Evolutionary conservation across 1,139 yeast species (phyloP), one percentile per base, ranked within the genome.

Genomic region (Diutina siamensis): DNA sequence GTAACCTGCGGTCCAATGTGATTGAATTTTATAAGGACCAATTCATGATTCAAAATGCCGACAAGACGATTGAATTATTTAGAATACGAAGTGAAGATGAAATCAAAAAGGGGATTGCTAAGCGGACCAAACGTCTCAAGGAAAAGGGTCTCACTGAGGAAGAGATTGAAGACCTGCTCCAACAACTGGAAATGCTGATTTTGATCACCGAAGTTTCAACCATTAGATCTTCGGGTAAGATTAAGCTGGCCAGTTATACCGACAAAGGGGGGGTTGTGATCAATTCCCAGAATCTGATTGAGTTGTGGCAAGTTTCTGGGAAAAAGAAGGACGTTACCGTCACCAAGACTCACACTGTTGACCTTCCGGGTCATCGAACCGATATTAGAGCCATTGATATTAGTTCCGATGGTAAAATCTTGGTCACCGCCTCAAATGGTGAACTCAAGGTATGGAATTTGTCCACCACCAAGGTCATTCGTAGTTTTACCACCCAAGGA

Each of bases 391-490:
- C 95, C 4, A 67, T 86, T 59, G 89, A 88, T 52, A 70, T 94
- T 35, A 83, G 95, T 45, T 76, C 80, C 42, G 97, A 89, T 62
- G 78, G 82, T 57, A 80, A 78, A 57, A 66, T 92, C 52, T 66
- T 89, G 44, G 95, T 92, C 2, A 83, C 96, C 3, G 96, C 95
- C 1, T 83, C 97, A 1, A 87, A 88, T 56, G 97, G 97, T 10
- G 76, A 78, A 53, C 65, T 92, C 50, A 94, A 92, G 58, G 72
- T 94, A 31, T 89, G 97, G 97, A 94, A 92, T 57, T 61, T 84
- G 41, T 72, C 73, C 50, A 80, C 94, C 1, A 71, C 69, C 31
- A 76, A 78, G 50, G 94, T 95, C 52, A 72, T 92, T 47, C 74
- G 98, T 56, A 83, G 95, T 0, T 83, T 92, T 57, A 55, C 51